Base-by-base conservation (phyloP, 495 filamentous ascomycete species). In the Tuber microsphaerosporum region DNA sequence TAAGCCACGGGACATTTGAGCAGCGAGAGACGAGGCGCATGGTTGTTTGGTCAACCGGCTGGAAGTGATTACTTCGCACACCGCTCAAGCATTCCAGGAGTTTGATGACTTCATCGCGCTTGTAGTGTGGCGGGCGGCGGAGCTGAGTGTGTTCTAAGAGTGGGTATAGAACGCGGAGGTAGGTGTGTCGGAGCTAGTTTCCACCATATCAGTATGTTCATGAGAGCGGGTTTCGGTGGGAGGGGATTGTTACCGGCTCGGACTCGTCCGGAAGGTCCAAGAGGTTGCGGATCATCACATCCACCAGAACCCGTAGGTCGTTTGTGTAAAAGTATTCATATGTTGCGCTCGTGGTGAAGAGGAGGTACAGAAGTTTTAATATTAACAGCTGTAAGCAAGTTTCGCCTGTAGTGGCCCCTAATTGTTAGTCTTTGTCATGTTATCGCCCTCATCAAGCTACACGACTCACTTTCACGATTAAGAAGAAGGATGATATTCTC, bases 291-390 rank as follows among this genome's bases (percentile, higher is more conserved):
- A 99, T 93, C 73, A 98, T 92, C 81, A 99, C 94, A 81, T 99
- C 95, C 61, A 98, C 88, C 20, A 99, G 88, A 19, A 99, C 95
- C 65, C 92, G 92, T 12, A 99, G 87, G 81, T 99, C 95, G 83
- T 99, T 99, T 31, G 93, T 97, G 82, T 97, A 99, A 84, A 99
- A 99, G 84, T 98, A 99, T 83, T 99, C 95, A 84, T 94, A 91
- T 1, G 96, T 99, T 42, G 91, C 88, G 6, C 89, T 88, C 19
- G 93, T 97, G 16, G 93, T 97, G 84, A 98, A 98, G 16, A 98
- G 88, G 61, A 99, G 89, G 84, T 97, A 99, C 42, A 99, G 87
- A 26, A 97, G 89, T 82, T 99, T 99, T 69, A 99, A 88, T 72
- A 97, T 98, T 6, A 99, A 88, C 26, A 99, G 89, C 83, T 99